Evolutionary conservation across 176 grass and related monocot species (phyloP).

Genomic region (Miscanthus lutarioriparius): DNA sequence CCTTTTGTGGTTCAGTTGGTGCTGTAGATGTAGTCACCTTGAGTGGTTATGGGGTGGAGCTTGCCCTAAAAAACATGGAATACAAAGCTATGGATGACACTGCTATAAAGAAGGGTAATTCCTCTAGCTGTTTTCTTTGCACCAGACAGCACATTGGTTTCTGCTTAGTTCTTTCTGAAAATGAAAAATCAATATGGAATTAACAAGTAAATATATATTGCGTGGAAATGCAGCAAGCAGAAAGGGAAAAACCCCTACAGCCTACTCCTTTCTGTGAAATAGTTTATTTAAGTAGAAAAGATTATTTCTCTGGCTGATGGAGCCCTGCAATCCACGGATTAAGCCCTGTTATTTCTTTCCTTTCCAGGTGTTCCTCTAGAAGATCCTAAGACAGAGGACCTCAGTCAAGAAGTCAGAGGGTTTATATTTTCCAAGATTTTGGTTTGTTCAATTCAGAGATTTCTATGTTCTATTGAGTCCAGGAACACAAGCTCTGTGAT

Average conservation of each 20-base stretch:
- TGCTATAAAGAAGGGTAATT: conserved; percentile 81
- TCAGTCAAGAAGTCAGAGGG: conserved; percentile 93
- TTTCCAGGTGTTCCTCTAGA: conserved; percentile 74
- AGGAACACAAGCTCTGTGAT: conserved; percentile 7
- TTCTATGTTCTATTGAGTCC: background rate
- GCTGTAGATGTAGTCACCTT: conserved; percentile 85
- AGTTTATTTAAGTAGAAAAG: background rate
- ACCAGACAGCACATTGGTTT: conserved; percentile 1
- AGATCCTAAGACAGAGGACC: conserved; percentile 88
- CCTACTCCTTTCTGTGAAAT: background rate
- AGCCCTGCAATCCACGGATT: conserved; percentile 4
- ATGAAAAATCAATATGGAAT: background rate
- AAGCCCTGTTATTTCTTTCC: conserved; percentile 14
- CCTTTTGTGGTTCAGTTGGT: conserved; percentile 87
- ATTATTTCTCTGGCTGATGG: background rate
- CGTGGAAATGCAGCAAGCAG: background rate
- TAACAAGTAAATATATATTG: conserved; percentile 14
- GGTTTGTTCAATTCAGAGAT: conserved; percentile 56
- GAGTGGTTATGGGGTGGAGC: conserved; percentile 95
- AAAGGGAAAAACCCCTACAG: background rate
- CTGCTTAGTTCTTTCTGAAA: background rate
- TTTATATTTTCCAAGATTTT: conserved; percentile 99
- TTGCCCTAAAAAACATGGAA: conserved; percentile 99
- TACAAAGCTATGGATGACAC: conserved; percentile 99
- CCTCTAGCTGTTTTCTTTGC: conserved; percentile 25